Evolutionary conservation across 371 early-diverging fungal species (phyloP), one percentile per base, ranked within the genome.

Genomic region (Mucor circinelloides): DNA sequence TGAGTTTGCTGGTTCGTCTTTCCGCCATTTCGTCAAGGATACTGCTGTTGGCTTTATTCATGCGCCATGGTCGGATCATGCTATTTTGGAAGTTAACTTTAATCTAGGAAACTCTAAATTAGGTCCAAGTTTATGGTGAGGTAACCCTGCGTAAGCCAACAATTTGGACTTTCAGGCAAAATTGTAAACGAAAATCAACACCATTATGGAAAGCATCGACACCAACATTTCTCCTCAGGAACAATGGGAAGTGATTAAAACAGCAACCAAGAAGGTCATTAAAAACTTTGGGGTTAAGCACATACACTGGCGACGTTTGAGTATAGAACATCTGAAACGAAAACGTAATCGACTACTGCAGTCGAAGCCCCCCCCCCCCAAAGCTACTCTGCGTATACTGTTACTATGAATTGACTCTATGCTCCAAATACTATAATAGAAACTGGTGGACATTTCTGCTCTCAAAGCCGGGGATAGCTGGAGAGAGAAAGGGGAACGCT

Each of bases 61-160:
- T 7, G 1, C 9, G 0, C 13, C 34, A 17, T 66, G 66, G 60
- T 59, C 66, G 2, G 66, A 66, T 28, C 66, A 66, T 54, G 66
- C 60, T 10, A 13, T 60, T 6, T 17, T 66, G 1, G 30, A 32
- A 21, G 13, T 61, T n/a, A n/a, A n/a, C n/a, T n/a, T n/a, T n/a
- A n/a, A n/a, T n/a, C n/a, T n/a, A n/a, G n/a, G n/a, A n/a, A n/a
- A n/a, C n/a, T n/a, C n/a, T n/a, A n/a, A 58, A 38, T 3, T 58
- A 2, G 58, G 58, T 0, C 58, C 58, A 8, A 36, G 58, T 10
- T 10, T 58, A 7, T 58, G 23, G 58, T 2, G 36, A 19, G 23
- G 12, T 38, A 58, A 54, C 25, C 54, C 54, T 2, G 1, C 28
- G 12, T 54, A 25, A 6, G 28, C 27, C 25, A 25, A 21, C 3